Conservation (phyloP, 2,329 filamentous ascomycete genomes). For the Davidsoniella australis region DNA sequence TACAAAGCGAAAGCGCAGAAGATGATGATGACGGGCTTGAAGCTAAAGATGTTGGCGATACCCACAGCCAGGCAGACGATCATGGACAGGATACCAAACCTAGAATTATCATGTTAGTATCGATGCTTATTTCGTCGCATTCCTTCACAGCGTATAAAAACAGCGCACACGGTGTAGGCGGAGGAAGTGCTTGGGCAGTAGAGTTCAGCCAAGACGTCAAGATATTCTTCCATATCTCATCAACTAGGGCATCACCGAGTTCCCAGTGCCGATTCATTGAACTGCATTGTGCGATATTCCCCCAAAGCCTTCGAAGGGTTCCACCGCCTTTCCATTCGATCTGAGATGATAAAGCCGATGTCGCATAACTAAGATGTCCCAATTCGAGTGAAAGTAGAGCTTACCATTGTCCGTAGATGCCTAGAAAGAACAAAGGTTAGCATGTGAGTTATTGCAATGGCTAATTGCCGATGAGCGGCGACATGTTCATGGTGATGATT, state of each 20-base stretch:
- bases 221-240: too few species aligned
- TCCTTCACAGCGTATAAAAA: background rate
- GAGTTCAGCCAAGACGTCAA: too few species aligned
- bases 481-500: background rate
- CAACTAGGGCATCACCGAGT: too few species aligned
- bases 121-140: background rate
- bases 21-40: constrained; percentile 29
- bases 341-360: too few species aligned
- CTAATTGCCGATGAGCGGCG: too few species aligned
- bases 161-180: background rate
- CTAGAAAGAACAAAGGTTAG: constrained; percentile 22
- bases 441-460: background rate
- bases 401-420: constrained; percentile 65
- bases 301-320: too few species aligned
- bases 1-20: constrained; percentile 39
- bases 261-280: too few species aligned
- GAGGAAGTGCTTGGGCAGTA: too few species aligned
- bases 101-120: constrained; percentile 18
- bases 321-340: too few species aligned
- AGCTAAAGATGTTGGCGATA: constrained; percentile 49
- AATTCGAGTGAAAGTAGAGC: constrained; percentile 16
- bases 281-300: too few species aligned
- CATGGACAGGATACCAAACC: constrained; percentile 55
- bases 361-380: too few species aligned
- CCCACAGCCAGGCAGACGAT: constrained; percentile 53